Evolutionary conservation across 495 filamentous ascomycete genomes (phyloP).

Genomic region (Daldinia caldariorum): DNA sequence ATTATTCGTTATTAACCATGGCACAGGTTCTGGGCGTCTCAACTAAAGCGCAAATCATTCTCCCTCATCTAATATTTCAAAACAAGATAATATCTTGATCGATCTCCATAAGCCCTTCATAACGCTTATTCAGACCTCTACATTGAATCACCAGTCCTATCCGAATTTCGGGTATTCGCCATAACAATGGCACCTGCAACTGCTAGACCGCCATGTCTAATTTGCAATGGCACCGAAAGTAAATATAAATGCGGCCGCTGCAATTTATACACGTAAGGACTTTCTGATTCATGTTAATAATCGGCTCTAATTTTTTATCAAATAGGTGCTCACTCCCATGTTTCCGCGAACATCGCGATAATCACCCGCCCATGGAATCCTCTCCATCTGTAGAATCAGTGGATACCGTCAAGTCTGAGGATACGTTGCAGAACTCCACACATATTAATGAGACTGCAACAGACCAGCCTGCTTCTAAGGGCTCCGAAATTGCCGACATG

Average conservation of each 20-base stretch:
- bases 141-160: neutral
- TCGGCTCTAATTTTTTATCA: conserved; percentile 13
- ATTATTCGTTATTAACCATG: neutral
- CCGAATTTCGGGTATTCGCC: neutral
- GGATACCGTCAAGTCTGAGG: neutral
- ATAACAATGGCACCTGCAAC: conserved; percentile 33
- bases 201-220: conserved; percentile 54
- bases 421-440: neutral
- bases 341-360: conserved; percentile 68
- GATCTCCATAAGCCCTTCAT: neutral
- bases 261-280: conserved; percentile 63
- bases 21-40: neutral
- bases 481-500: conserved; percentile 43
- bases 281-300: neutral
- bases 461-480: neutral
- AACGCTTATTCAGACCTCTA: neutral
- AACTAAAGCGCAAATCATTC: neutral
- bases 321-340: conserved; percentile 75
- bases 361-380: conserved; percentile 35
- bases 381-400: neutral
- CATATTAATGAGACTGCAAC: neutral
- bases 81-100: neutral
- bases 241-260: conserved; percentile 73
- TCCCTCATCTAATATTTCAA: neutral
- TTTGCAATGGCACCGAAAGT: conserved; percentile 62